Evolutionary conservation across 2,329 filamentous ascomycete species (phyloP).

Genomic region (Diaporthe humulicola): DNA sequence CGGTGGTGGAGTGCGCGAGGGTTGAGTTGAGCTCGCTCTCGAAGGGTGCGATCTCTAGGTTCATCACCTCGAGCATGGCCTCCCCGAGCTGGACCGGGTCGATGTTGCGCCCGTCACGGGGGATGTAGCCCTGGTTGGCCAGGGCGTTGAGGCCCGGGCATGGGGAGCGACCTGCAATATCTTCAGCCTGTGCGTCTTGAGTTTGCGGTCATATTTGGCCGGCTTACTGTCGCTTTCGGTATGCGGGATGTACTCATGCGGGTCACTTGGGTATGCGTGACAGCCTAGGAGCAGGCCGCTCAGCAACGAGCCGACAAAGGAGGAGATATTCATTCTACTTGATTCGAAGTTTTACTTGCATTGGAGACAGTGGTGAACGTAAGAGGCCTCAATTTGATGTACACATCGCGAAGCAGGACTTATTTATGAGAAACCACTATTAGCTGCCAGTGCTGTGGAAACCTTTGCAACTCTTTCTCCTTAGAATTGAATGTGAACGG

Average conservation of each 20-base stretch:
- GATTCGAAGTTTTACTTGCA: not conserved
- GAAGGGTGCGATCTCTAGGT: slow-evolving; percentile 46
- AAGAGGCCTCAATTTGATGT: no score
- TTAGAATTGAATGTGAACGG: not conserved
- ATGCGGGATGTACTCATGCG: slow-evolving; percentile 13
- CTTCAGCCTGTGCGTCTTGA: slow-evolving; percentile 11
- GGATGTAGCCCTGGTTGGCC: slow-evolving; percentile 54
- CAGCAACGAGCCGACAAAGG: not conserved
- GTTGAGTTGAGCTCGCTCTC: slow-evolving; percentile 48
- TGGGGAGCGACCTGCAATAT: slow-evolving; percentile 42
- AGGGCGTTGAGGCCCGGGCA: slow-evolving; percentile 54
- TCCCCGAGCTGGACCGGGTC: slow-evolving; percentile 44
- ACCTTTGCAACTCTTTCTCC: not conserved
- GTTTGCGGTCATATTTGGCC: no score
- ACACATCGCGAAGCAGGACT: not conserved
- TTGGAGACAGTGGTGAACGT: not conserved
- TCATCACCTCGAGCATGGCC: slow-evolving; percentile 46
- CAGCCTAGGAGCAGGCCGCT: not conserved
- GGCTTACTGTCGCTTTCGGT: slow-evolving; percentile 19
- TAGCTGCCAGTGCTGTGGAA: not conserved
- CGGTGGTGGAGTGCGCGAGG: slow-evolving; percentile 41
- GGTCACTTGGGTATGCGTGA: not conserved
- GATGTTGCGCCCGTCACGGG: slow-evolving; percentile 48
- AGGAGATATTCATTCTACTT: not conserved
- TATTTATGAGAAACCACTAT: not conserved